Base-by-base conservation (phyloP, 164 flowering plant genomes). In the Chloranthus sessilifolius region DNA sequence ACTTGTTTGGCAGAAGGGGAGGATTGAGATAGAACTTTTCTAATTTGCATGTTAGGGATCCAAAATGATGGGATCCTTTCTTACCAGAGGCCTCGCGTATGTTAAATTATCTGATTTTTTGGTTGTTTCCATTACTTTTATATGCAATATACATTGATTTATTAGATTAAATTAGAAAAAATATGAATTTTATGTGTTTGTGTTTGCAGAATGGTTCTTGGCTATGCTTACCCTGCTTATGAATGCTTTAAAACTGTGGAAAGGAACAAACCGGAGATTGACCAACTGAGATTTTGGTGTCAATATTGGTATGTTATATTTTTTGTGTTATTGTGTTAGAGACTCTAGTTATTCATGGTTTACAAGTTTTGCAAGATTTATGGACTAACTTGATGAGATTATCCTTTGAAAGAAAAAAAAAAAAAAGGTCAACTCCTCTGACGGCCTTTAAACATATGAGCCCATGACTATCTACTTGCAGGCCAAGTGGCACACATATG, bases 201-300 rank as follows among this genome's bases (percentile, higher is more conserved):
- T 67, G 15, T 46, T 51, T 65, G 64, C 80, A 92, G 99, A 64
- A 74, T 94, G 95, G 66, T 77, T 17, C 76, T 86, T 53, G 99
- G 96, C 23, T 94, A 94, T 78, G 94, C 85, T 14, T 94, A 87
- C 69, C 99, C 99, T n/a, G 97, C 97, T 3, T 94, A 86, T 52
- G 92, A 79, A 67, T 94, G 99, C 73, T 94, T 52, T 36, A 94
- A 94, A 68, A 73, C 85, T 20, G 92, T 89, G 43, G 97, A 94
- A 61, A 74, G 34, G 77, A 89, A 94, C 67, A 94, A 80, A 58
- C 97, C 95, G 0, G 95, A 89, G 23, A 83, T 94, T 51, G 86
- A 94, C 69, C 90, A 82, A 38, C 88, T 94, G 52, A 82, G 81
- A 17, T 94, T 94, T 71, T 94, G 99, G 99, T 94, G 99, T 71